These are phyloP conservation scores for Ascomycota sp. DNA, from an alignment of 2,329 filamentous ascomycete genomes.

Conservation along the genomic window DNA sequence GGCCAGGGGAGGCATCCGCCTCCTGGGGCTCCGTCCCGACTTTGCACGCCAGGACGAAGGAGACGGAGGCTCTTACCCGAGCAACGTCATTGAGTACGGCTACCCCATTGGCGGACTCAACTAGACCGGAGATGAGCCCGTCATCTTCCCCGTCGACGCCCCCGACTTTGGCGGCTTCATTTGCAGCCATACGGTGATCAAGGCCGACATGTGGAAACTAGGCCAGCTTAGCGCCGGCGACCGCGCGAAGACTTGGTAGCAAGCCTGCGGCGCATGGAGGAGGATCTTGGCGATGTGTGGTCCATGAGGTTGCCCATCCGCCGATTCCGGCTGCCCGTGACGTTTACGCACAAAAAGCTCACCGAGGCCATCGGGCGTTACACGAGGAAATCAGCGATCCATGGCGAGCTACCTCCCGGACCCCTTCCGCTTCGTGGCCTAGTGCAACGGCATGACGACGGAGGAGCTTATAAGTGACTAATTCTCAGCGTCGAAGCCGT, in stretches of 20 bases:
- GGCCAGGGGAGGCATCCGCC: conserved; percentile 36
- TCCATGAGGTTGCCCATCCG: background rate
- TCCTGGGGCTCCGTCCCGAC: conserved; percentile 35
- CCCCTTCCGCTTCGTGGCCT: background rate
- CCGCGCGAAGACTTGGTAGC: background rate
- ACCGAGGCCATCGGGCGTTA: background rate
- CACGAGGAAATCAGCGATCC: background rate
- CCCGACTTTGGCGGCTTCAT: conserved; percentile 42
- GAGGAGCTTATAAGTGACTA: background rate
- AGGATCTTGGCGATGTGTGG: background rate
- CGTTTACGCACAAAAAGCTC: background rate
- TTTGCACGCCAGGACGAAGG: conserved; percentile 40
- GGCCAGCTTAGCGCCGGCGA: conserved; percentile 14
- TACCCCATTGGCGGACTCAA: conserved; percentile 38
- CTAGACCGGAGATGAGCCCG: conserved; percentile 39
- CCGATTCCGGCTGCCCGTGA: conserved; percentile 1
- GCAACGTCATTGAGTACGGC: conserved; percentile 16
- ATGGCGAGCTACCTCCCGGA: conserved; percentile 1
- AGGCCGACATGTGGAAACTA: conserved; percentile 15
- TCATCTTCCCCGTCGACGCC: conserved; percentile 37
- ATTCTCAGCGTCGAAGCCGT: background rate
- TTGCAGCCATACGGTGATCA: conserved; percentile 10
- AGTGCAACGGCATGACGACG: background rate
- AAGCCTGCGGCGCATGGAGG: background rate
- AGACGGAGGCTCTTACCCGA: conserved; percentile 41